These are phyloP conservation scores for Ruellia speciosa DNA, from an alignment of 305 asterid species.

Conservation along the genomic window DNA sequence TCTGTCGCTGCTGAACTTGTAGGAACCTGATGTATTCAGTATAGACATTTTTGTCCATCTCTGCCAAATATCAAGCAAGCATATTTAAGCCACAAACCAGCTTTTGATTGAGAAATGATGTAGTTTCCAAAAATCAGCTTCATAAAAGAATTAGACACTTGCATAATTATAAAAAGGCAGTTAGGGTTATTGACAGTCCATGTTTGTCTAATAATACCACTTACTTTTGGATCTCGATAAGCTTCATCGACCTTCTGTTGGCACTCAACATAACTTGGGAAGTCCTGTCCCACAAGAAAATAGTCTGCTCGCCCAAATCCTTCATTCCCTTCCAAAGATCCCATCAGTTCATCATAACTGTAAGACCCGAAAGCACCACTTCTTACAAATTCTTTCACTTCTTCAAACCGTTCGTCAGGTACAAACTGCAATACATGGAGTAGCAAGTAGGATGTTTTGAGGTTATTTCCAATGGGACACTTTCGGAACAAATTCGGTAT, in stretches of 20 bases:
- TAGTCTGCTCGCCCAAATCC: constrained; percentile 83
- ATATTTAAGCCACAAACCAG: neutral
- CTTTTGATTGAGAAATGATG: neutral
- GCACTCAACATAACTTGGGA: constrained; percentile 88
- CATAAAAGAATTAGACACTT: neutral
- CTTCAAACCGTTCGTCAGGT: constrained; percentile 69
- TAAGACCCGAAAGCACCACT: constrained; percentile 69
- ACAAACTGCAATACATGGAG: constrained; percentile 46
- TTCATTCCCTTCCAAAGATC: constrained; percentile 87
- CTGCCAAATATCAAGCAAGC: constrained; percentile 27
- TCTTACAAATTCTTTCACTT: constrained; percentile 60
- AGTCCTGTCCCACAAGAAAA: constrained; percentile 95
- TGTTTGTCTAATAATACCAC: neutral
- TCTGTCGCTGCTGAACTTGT: constrained; percentile 92
- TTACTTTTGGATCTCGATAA: constrained; percentile 64
- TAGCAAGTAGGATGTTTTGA: neutral
- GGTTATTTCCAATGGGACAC: neutral
- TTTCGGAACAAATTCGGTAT: constrained; percentile 1
- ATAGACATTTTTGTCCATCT: constrained; percentile 89
- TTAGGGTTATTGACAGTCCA: neutral
- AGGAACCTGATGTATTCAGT: constrained; percentile 81
- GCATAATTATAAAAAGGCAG: neutral
- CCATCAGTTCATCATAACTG: constrained; percentile 55
- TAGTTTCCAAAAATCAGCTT: neutral
- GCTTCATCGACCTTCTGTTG: constrained; percentile 86